Evolutionary conservation across 2,329 filamentous ascomycete genomes (phyloP), one percentile per base, ranked within the genome.

Genomic region (Aureobasidium leucospermi): DNA sequence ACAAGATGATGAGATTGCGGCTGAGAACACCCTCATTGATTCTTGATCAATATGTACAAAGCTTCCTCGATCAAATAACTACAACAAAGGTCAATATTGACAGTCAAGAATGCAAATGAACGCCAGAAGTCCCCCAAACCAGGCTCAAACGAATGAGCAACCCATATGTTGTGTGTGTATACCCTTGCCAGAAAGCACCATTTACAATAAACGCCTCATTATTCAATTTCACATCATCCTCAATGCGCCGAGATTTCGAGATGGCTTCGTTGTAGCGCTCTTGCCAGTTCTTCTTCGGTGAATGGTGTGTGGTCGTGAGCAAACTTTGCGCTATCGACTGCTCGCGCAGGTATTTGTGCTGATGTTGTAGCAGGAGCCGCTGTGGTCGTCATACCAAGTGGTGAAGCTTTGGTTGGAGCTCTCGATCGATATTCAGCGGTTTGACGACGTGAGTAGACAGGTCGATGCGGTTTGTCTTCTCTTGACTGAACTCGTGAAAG

Each of bases 281-380:
- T 65, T 43, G 74, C 73, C 47, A 79, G 70, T 31, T 79, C 76
- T 53, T 77, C 74, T 29, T 75, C 69, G 2, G 75, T 71, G 63
- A 79, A 79, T 1, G 73, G 73, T 19, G 69, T 63, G 53, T 74
- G 71, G 48, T 69, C 67, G 48, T 71, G 67, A 29, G 69, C 69
- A 28, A 66, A 57, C 23, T 34, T 34, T 31, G 45, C 43, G 9
- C 28, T n/a, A 28, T n/a, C 23, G 23, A 16, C 41, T 36, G 28
- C 28, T 47, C 6, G 19, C 23, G 29, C 9, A 10, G 19, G 46
- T 10, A 11, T 16, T 56, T 36, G 52, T 28, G 31, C 31, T 19
- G 52, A 41, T 19, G 38, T 53, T 28, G 49, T 29, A 19, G 49
- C 38, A 38, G 58, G 23, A 29, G 39, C 57, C 7, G 29, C 32